Conservation (phyloP, 352 stramenopile genomes). For the Phytopythium montanum region DNA sequence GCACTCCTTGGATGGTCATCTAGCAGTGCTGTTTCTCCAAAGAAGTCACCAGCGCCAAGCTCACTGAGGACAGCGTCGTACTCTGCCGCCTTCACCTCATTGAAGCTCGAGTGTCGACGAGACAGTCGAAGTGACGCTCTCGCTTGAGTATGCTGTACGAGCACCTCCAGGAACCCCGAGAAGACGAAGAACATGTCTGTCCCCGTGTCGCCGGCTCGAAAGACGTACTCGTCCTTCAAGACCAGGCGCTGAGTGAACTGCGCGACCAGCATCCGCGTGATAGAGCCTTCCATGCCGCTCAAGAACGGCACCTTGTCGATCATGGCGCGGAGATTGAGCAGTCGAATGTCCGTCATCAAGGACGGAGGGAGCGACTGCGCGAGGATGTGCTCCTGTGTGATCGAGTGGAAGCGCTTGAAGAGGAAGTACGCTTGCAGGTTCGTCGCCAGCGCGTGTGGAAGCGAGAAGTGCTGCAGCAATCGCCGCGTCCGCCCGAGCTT, state of each 20-base stretch:
- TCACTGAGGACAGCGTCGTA: constrained; percentile 13
- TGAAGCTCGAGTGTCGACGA: not conserved
- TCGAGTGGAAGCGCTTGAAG: constrained; percentile 54
- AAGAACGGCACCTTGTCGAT: constrained; percentile 48
- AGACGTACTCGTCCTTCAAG: constrained; percentile 38
- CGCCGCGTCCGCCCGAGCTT: constrained; percentile 41
- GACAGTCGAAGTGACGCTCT: not conserved
- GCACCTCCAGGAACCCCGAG: constrained; percentile 22
- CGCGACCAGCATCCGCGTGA: constrained; percentile 41
- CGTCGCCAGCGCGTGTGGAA: constrained; percentile 27
- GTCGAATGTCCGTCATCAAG: constrained; percentile 40
- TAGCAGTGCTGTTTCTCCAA: constrained; percentile 47
- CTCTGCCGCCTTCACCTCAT: not conserved
- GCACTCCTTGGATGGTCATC: constrained; percentile 31
- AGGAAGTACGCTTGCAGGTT: constrained; percentile 57
- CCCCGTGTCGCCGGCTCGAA: constrained; percentile 26
- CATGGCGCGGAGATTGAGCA: constrained; percentile 42
- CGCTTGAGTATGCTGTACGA: constrained; percentile 10
- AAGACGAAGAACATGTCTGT: constrained; percentile 61
- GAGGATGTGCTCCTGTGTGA: constrained; percentile 45
- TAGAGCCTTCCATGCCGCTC: constrained; percentile 23
- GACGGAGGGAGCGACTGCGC: constrained; percentile 37
- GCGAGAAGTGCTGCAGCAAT: constrained; percentile 40
- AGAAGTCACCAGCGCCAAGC: constrained; percentile 38
- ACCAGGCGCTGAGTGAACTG: constrained; percentile 38